Base-by-base conservation (phyloP, 495 filamentous ascomycete genomes). In the Xylaria cubensis region DNA sequence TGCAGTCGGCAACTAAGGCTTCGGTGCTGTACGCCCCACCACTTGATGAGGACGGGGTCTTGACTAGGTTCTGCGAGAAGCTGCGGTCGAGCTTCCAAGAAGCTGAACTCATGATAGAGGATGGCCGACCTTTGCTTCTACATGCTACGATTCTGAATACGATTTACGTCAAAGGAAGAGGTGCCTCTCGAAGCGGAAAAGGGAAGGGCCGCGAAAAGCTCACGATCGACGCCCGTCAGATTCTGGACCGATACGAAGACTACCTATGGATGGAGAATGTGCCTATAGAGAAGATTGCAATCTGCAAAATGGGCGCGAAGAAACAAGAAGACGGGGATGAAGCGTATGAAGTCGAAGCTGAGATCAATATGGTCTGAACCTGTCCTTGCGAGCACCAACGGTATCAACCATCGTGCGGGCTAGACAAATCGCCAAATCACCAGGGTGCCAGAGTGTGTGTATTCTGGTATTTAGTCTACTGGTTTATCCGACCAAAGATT, bases 81-180 rank as follows among this genome's bases (percentile, higher is more conserved):
- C 80, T 97, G 3, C 83, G 87, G 55, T 82, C 86, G 0, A 78
- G 74, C 4, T 97, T 97, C 75, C 81, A 82, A 4, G 81, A 90
- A 6, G 88, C 87, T 2, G 91, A 86, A 1, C 84, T 95, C 21
- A 76, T 97, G 73, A 76, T 82, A 1, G 80, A 74, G 2, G 92
- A 95, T 26, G 78, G 76, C 1, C 82, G 94, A 42, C 88, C 89
- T n/a, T 79, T 98, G 62, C 86, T 92, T 24, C 77, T 97, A 63
- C 95, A 97, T 78, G 94, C 92, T 19, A 97, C 95, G 4, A 84
- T 98, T 5, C 81, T 96, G 26, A 97, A 98, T 80, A 97, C 94
- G 9, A 88, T 94, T 41, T 97, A 97, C 78, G 89, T 91, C 44
- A 87, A 84, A 72, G 83, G 55, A 12, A 36, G 15, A 48, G 21